Evolutionary conservation across 139 green algal species (phyloP), one percentile per base, ranked within the genome.

Genomic region (Volvox reticuliferus): DNA sequence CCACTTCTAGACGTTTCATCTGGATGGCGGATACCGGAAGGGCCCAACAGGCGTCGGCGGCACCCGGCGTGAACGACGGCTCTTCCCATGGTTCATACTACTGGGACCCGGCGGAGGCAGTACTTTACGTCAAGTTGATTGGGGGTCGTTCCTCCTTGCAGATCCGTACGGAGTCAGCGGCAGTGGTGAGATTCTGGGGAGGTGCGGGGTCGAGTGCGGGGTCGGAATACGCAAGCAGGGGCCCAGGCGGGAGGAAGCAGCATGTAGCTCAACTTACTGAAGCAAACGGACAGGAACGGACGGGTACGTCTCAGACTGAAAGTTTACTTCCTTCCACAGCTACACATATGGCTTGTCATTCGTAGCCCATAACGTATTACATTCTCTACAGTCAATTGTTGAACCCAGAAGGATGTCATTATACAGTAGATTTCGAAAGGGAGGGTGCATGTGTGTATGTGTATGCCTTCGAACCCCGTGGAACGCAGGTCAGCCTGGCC

Each of bases 91-190:
- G 92, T 16, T 81, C 87, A 30, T 94, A 91, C 79, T 91, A 82
- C 73, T 94, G 92, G 92, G 92, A 94, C 35, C 86, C 92, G 22
- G 75, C 81, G 30, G 88, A n/a, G 2, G 88, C 89, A 6, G 21
- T 86, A 35, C 32, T 94, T 32, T 86, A 65, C 12, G 79, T 94
- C 26, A 94, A 94, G 89, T 55, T 94, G 69, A 68, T 36, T 50
- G 89, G 89, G 13, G 89, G 86, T 6, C 12, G 50, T 55, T 55
- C 44, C 21, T 67, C 63, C 2, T 26, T 88, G 63, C 63, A 88
- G 63, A 22, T 88, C 9, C 82, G 82, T 3, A 67, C 82, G 0
- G 82, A 88, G 63, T 13, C 65, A 13, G 21, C 82, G 0, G 82
- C 21, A 19, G 22, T 88, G 82, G 82, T 88, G 81, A 76, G 44